Base-by-base conservation (phyloP, 1,284 basidiomycete genomes). In the Trichosporon asahii region DNA sequence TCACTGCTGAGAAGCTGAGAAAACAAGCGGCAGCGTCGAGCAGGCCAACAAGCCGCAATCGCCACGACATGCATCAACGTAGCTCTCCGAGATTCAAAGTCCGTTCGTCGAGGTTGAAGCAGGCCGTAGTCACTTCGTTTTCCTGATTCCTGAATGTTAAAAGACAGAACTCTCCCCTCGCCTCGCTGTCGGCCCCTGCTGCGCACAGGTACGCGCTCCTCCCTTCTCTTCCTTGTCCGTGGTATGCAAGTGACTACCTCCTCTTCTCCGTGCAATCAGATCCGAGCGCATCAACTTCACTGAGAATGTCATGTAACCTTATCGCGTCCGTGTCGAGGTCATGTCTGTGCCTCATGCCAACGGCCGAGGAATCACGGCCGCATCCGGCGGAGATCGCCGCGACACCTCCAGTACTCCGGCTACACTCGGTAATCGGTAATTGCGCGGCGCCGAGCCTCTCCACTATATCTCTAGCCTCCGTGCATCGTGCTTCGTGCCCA, bases 341-440 rank as follows among this genome's bases (percentile, higher is more conserved):
- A n/a, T n/a, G 31, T 37, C 11, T 37, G 15, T 44, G 5, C 40
- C 40, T 44, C 5, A n/a, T n/a, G n/a, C n/a, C 40, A 6, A 44
- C 27, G 27, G 57, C 57, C 27, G 57, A 27, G 53, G 57, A 31
- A 2, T 4, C 15, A 33, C 57, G 57, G 57, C 57, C 29, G 29
- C 57, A 23, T 31, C 55, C 25, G 55, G 57, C 57, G 57, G 57
- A n/a, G 27, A 33, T 61, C 29, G 27, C 57, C 57, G 57, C 57
- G 25, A 18, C 31, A 33, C 31, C 11, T 9, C 6, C 18, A 33
- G 15, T 33, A 33, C 12, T 60, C 57, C 57, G 57, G 57, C 57
- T 61, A 61, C 57, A 31, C 23, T 61, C 57, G 57, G 57, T 18
- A 61, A 61, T 61, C 57, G 57, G 57, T 31, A 31, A 61, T 61